These are phyloP conservation scores for Acanthamoeba healyi DNA, from an alignment of 208 protist genomes.

Conservation along the genomic window DNA sequence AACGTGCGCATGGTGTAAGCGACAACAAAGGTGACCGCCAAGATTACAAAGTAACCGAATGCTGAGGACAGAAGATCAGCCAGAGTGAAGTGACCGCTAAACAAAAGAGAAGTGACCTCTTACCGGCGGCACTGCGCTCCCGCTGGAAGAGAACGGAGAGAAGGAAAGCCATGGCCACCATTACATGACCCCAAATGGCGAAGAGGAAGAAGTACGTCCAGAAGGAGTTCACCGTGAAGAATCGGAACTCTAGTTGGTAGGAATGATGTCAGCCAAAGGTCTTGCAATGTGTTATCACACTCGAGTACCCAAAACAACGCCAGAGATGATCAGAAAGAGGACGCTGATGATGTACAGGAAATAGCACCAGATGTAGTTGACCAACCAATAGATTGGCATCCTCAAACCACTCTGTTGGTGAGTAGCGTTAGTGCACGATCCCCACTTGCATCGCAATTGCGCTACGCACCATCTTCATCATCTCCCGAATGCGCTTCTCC, in stretches of 20 bases:
- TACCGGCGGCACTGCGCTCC: conserved; percentile 32
- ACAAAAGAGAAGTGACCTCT: no score
- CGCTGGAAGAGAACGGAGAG: conserved; percentile 61
- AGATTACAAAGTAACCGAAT: conserved; percentile 37
- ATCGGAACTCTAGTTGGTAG: conserved; percentile 46
- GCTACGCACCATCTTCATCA: conserved; percentile 79
- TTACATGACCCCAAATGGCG: conserved; percentile 65
- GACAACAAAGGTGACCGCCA: conserved; percentile 29
- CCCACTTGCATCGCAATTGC: no score
- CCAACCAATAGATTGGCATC: conserved; percentile 74
- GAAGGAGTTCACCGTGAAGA: conserved; percentile 58
- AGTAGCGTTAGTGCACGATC: no score
- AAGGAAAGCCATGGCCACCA: conserved; percentile 68
- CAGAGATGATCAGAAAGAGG: conserved; percentile 30
- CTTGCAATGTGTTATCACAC: background rate
- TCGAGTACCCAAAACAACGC: background rate
- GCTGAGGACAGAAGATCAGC: background rate
- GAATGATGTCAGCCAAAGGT: background rate
- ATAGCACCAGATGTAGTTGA: conserved; percentile 69
- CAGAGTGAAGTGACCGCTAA: background rate
- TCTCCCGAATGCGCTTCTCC: conserved; percentile 63
- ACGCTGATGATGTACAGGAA: conserved; percentile 40
- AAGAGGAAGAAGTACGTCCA: conserved; percentile 61
- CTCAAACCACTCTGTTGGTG: conserved; percentile 75
- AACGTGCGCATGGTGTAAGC: conserved; percentile 40